Evolutionary conservation across 2,329 filamentous ascomycete genomes (phyloP).

Genomic region (Colletotrichum chrysophilum): DNA sequence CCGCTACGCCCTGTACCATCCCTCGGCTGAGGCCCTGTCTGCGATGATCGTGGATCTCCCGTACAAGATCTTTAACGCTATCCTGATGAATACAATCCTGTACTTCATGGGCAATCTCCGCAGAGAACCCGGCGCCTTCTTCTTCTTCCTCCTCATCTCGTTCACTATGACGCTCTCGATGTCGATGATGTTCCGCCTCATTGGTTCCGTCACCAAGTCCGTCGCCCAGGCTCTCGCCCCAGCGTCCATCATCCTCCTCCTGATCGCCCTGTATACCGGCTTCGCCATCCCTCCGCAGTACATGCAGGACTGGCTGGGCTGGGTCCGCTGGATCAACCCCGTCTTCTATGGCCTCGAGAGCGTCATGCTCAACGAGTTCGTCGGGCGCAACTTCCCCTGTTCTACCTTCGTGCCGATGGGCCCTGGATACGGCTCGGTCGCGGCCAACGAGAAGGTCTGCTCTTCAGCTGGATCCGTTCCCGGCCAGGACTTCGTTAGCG

Average conservation of each 20-base stretch:
- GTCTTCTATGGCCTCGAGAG: constrained; percentile 69
- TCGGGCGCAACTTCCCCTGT: constrained; percentile 52
- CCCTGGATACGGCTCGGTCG: constrained; percentile 29
- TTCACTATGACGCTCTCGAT: constrained; percentile 65
- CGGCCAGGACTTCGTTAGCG: constrained; percentile 48
- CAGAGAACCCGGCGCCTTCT: constrained; percentile 64
- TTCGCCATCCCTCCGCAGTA: constrained; percentile 47
- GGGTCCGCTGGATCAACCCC: constrained; percentile 68
- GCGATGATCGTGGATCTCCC: constrained; percentile 40
- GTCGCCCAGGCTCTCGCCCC: constrained; percentile 58
- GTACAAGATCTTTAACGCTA: constrained; percentile 28
- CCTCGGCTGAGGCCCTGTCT: constrained; percentile 35
- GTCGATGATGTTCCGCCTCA: constrained; percentile 67
- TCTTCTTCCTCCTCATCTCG: constrained; percentile 68
- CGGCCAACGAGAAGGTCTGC: constrained; percentile 44
- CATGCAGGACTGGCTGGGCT: constrained; percentile 57
- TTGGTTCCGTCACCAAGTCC: constrained; percentile 47
- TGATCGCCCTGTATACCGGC: constrained; percentile 54
- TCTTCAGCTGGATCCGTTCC: constrained; percentile 50
- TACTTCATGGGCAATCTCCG: constrained; percentile 46
- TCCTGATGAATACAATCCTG: constrained; percentile 42
- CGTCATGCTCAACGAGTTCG: constrained; percentile 67
- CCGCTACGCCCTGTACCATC: constrained; percentile 44
- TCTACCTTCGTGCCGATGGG: constrained; percentile 35
- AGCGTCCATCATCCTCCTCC: constrained; percentile 51